Evolutionary conservation across 129 eudicot genomes (phyloP).

Genomic region (Chrysanthemum seticuspe): DNA sequence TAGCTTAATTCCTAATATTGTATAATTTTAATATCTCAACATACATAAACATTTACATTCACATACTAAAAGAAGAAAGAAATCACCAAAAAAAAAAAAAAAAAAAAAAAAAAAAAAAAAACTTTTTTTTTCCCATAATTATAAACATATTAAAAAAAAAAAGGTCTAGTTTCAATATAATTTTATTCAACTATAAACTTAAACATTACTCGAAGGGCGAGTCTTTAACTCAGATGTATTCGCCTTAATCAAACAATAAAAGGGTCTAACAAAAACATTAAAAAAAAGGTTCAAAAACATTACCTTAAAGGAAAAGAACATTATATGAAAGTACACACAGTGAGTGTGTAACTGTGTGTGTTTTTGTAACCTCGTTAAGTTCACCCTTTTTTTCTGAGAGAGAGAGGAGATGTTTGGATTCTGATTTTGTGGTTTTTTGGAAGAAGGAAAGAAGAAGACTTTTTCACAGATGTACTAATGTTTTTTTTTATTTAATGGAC

Average conservation of each 20-base stretch:
- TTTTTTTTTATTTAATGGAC: not conserved
- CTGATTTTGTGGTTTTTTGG: conserved; percentile 27
- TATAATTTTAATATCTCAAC: conserved; percentile 6
- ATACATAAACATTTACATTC: not conserved
- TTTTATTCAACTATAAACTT: too few relatives aligned
- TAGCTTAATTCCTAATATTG: not conserved
- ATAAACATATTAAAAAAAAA: not conserved
- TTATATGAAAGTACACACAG: conserved; percentile 34
- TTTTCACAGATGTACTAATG: conserved; percentile 2
- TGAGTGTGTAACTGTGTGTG: conserved; percentile 14
- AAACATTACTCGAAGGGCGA: too few relatives aligned
- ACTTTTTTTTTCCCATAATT: not conserved
- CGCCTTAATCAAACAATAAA: not conserved
- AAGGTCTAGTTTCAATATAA: not conserved
- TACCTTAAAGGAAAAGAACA: conserved; percentile 34
- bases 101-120: too few relatives aligned
- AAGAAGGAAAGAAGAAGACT: conserved; percentile 26
- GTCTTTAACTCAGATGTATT: too few relatives aligned
- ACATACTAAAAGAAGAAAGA: conserved; percentile 15
- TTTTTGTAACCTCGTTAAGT: conserved; percentile 45
- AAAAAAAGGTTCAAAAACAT: not conserved
- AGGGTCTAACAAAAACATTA: not conserved
- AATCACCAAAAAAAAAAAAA: conserved; percentile 5
- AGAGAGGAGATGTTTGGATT: conserved; percentile 25
- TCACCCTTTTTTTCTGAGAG: conserved; percentile 40